Evolutionary conservation across 352 stramenopile genomes (phyloP).

Genomic region (Halophytophthora polymorphica): DNA sequence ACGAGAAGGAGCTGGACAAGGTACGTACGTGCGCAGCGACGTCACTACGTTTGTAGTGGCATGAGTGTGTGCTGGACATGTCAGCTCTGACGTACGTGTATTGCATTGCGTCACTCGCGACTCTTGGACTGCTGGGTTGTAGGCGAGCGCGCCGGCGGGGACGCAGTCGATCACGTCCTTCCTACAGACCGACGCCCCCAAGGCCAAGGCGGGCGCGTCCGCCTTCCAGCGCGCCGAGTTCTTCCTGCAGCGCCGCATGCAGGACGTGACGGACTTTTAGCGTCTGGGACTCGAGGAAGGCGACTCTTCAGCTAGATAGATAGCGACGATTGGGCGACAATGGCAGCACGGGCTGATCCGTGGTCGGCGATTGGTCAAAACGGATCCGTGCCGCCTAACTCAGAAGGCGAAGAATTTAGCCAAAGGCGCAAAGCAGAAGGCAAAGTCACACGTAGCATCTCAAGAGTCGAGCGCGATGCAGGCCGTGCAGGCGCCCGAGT

Average conservation of each 20-base stretch:
- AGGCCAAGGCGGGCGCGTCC: constrained; percentile 19
- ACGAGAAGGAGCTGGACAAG: constrained; percentile 69
- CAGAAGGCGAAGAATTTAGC: neutral
- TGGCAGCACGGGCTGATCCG: too few species aligned
- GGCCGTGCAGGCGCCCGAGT: constrained; percentile 25
- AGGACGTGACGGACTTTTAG: constrained; percentile 73
- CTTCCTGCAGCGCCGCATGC: constrained; percentile 50
- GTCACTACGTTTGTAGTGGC: too few species aligned
- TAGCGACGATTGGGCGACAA: neutral
- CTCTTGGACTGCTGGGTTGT: neutral
- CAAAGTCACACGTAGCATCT: too few species aligned
- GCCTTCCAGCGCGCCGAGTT: constrained; percentile 34
- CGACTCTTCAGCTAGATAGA: too few species aligned
- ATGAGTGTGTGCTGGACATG: neutral
- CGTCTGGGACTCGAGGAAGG: too few species aligned
- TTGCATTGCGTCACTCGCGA: constrained; percentile 5
- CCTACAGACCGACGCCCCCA: constrained; percentile 34
- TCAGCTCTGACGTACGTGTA: neutral
- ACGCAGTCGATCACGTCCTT: constrained; percentile 85
- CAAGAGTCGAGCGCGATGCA: too few species aligned
- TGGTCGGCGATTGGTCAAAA: too few species aligned
- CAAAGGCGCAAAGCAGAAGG: too few species aligned
- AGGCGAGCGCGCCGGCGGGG: constrained; percentile 54
- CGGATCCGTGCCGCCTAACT: too few species aligned
- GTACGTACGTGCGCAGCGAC: constrained; percentile 11